These are phyloP conservation scores for Cutaneotrichosporon dermatis DNA, from an alignment of 1,284 basidiomycete genomes.

Conservation along the genomic window DNA sequence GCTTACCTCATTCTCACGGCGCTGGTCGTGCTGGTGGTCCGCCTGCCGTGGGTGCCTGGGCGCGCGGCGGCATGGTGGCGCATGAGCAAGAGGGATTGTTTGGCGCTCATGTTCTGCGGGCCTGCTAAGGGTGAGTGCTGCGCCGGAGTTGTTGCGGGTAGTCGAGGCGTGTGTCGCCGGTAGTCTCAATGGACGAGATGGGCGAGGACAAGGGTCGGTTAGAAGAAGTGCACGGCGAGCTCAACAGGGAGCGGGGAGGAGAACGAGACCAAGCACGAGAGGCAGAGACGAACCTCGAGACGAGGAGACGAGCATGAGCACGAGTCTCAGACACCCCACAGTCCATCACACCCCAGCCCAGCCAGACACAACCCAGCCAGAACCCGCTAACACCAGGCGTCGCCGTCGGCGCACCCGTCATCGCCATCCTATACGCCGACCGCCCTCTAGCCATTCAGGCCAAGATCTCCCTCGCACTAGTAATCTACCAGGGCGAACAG, in stretches of 20 bases:
- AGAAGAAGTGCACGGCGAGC: too few species aligned
- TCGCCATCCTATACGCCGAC: slow-evolving; percentile 21
- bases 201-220: too few species aligned
- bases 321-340: too few species aligned
- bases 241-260: too few species aligned
- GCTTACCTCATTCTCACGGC: slow-evolving; percentile 30
- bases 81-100: slow-evolving; percentile 19
- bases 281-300: too few species aligned
- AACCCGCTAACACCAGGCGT: slow-evolving; percentile 2
- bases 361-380: background rate
- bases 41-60: slow-evolving; percentile 15
- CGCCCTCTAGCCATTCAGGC: background rate
- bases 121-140: slow-evolving; percentile 20
- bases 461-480: slow-evolving; percentile 6
- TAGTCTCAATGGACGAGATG: too few species aligned
- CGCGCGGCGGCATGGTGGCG: slow-evolving; percentile 14
- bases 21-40: slow-evolving; percentile 30
- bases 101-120: slow-evolving; percentile 25
- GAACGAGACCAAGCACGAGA: too few species aligned
- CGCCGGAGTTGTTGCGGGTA: too few species aligned
- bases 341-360: too few species aligned
- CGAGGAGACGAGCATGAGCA: too few species aligned
- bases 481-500: slow-evolving; percentile 15
- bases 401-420: slow-evolving; percentile 24
- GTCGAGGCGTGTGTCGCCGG: too few species aligned